Conservation (phyloP, 441 rosid species). For the Breynia disticha region DNA sequence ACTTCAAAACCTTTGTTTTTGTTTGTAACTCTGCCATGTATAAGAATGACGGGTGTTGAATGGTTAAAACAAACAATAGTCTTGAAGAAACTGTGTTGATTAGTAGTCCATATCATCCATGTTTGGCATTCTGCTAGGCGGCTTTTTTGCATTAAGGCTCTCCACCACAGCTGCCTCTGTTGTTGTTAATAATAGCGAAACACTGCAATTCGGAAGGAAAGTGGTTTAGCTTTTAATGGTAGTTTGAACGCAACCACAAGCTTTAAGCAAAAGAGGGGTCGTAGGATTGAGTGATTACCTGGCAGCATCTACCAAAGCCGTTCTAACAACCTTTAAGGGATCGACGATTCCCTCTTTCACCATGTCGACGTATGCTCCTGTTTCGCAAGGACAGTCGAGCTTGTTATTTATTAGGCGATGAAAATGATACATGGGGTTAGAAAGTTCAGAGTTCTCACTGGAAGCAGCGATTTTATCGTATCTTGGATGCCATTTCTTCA, state of each 20-base stretch:
- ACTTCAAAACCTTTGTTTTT: neutral
- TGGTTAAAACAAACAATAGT: neutral
- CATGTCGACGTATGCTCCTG: conserved; percentile 79
- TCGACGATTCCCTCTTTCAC: conserved; percentile 80
- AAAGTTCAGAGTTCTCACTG: neutral
- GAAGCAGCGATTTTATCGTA: too few relatives aligned
- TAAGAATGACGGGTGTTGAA: neutral
- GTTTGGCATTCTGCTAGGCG: conserved; percentile 59
- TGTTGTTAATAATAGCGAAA: conserved; percentile 77
- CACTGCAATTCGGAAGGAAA: conserved; percentile 32
- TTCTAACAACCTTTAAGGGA: conserved; percentile 79
- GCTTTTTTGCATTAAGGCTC: conserved; percentile 33
- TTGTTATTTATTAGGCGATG: neutral
- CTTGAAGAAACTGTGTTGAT: neutral
- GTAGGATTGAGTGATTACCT: conserved; percentile 36
- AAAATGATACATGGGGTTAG: neutral
- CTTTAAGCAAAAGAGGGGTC: too few relatives aligned
- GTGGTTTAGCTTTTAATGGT: neutral
- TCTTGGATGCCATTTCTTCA: too few relatives aligned
- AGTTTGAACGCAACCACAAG: neutral
- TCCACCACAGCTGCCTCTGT: conserved; percentile 70
- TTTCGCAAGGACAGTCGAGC: conserved; percentile 6
- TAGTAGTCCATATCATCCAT: conserved; percentile 54
- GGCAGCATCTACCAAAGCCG: conserved; percentile 81
- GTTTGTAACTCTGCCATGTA: neutral